phyloP scores from a whole-genome alignment of 75 land plant species.

The Selaginella moellendorffii region DNA sequence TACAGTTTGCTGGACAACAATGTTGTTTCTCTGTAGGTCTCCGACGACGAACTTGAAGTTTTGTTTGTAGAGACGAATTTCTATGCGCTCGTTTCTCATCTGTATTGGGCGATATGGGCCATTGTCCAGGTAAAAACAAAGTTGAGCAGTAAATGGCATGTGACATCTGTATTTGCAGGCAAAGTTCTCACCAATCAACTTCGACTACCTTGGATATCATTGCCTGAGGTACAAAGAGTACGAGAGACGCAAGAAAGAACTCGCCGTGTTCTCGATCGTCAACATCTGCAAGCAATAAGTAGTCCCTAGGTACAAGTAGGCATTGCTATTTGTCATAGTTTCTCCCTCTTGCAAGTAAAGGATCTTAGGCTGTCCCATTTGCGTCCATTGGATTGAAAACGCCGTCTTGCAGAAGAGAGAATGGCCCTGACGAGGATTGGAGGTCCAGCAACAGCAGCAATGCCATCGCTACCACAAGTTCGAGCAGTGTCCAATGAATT shows the following conservation, averaged over 20 bases:
- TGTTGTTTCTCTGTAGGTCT: slow-evolving; percentile 28
- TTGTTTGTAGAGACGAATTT: slow-evolving; percentile 69
- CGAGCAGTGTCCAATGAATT: too few species aligned
- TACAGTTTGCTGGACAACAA: not conserved
- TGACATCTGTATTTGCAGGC: slow-evolving; percentile 34
- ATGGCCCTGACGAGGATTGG: too few species aligned
- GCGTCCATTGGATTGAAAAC: too few species aligned
- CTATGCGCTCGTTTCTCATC: slow-evolving; percentile 64
- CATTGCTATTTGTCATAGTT: too few species aligned
- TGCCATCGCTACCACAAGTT: too few species aligned
- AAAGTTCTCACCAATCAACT: slow-evolving; percentile 71
- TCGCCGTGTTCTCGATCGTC: slow-evolving; percentile 20
- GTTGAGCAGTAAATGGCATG: not conserved
- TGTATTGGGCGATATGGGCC: slow-evolving; percentile 96
- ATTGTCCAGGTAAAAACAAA: slow-evolving; percentile 60
- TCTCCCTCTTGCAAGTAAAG: too few species aligned
- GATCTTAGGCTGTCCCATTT: too few species aligned
- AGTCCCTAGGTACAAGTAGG: too few species aligned
- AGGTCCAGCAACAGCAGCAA: too few species aligned
- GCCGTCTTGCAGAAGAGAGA: too few species aligned
- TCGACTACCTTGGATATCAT: slow-evolving; percentile 77
- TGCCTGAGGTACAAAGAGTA: slow-evolving; percentile 67
- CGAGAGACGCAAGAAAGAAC: slow-evolving; percentile 42
- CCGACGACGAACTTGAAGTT: slow-evolving; percentile 51
- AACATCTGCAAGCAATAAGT: not conserved